A percentile compares a stretch with the other conserved stretches of the same genome.
Evolutionary conservation across 192 early-diverging fungal species (phyloP).

Genomic region (Coemansia sp.): DNA sequence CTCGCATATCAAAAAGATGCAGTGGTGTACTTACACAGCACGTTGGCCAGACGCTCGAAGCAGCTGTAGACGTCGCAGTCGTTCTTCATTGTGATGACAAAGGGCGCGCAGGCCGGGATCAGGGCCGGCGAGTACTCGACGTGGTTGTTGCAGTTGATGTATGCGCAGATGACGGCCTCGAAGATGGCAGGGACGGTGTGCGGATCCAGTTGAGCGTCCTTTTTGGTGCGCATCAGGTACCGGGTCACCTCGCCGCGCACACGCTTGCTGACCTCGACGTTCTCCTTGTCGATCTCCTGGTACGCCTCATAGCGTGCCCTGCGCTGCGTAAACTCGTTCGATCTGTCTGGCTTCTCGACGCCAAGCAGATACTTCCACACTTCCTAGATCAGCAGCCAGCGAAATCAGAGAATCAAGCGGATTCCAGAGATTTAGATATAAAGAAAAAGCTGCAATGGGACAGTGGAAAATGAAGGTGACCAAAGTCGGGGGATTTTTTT

Average conservation of each 20-base stretch:
- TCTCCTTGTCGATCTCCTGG: constrained; percentile 67
- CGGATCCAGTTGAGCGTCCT: constrained; percentile 32
- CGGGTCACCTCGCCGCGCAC: constrained; percentile 74
- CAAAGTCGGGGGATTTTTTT: too few relatives aligned
- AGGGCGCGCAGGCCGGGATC: constrained; percentile 77
- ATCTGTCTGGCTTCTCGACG: constrained; percentile 76
- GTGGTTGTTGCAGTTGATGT: constrained; percentile 72
- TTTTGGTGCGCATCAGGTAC: constrained; percentile 54
- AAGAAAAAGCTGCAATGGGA: too few relatives aligned
- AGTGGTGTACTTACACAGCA: constrained; percentile 57
- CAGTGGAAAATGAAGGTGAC: not conserved
- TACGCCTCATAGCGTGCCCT: constrained; percentile 64
- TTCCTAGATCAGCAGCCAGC: constrained; percentile 47
- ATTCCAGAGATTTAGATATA: too few relatives aligned
- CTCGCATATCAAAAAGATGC: too few relatives aligned
- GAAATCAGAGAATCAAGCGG: not conserved
- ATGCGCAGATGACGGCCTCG: constrained; percentile 84
- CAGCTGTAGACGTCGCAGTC: constrained; percentile 81
- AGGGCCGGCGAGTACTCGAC: constrained; percentile 74
- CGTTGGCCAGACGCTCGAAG: constrained; percentile 73
- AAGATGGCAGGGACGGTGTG: constrained; percentile 58
- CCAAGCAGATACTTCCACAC: constrained; percentile 87
- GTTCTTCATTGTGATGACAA: constrained; percentile 67
- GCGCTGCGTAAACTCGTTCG: constrained; percentile 64
- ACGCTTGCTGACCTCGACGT: constrained; percentile 61